phyloP scores from a whole-genome alignment of 768 basidiomycete species.

The Podaxis sp. region DNA sequence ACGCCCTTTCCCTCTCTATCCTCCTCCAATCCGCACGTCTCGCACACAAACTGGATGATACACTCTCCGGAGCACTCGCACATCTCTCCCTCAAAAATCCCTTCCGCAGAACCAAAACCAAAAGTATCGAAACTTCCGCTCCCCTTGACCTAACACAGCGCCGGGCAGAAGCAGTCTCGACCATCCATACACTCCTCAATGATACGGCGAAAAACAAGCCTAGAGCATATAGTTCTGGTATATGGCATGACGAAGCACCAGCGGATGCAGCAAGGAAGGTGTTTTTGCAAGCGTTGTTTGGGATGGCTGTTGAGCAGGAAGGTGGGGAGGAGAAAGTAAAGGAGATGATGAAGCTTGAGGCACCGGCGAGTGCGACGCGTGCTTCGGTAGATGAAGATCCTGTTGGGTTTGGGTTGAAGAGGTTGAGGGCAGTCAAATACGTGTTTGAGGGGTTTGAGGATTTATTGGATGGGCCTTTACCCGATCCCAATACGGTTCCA shows the following conservation, averaged over 20 bases:
- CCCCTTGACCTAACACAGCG: neutral
- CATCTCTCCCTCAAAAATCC: slow-evolving; percentile 39
- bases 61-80: slow-evolving; percentile 49
- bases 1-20: slow-evolving; percentile 54
- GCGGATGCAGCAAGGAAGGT: slow-evolving; percentile 48
- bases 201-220: neutral
- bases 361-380: slow-evolving; percentile 19
- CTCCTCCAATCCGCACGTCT: slow-evolving; percentile 61
- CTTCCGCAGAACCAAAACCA: slow-evolving; percentile 24
- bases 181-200: slow-evolving; percentile 22
- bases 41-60: slow-evolving; percentile 50
- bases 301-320: slow-evolving; percentile 36
- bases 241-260: slow-evolving; percentile 48
- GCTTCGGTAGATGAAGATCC: slow-evolving; percentile 15
- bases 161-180: slow-evolving; percentile 27
- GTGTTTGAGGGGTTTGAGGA: slow-evolving; percentile 13
- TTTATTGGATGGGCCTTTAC: neutral
- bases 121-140: neutral
- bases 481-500: neutral
- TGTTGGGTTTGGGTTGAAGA: slow-evolving; percentile 14
- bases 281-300: slow-evolving; percentile 57
- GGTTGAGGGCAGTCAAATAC: slow-evolving; percentile 11
- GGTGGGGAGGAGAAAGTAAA: slow-evolving; percentile 25
- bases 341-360: slow-evolving; percentile 26
- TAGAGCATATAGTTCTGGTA: slow-evolving; percentile 31